These are phyloP conservation scores for Venturiaceae sp. DNA, from an alignment of 2,329 filamentous ascomycete genomes.

Conservation along the genomic window DNA sequence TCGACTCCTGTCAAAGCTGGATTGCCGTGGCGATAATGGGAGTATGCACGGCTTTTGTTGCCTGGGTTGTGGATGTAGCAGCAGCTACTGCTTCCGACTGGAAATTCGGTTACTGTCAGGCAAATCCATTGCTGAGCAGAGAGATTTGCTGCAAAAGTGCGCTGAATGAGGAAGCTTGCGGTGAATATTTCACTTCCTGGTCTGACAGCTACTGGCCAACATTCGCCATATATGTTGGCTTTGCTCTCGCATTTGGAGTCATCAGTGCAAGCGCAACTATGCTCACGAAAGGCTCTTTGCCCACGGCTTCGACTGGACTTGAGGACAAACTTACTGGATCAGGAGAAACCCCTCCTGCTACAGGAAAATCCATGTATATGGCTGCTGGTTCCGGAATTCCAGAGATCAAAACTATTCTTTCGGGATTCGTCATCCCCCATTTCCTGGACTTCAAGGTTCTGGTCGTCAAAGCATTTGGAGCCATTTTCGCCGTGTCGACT, in stretches of 20 bases:
- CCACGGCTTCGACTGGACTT: constrained; percentile 27
- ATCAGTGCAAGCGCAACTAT: constrained; percentile 40
- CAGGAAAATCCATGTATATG: constrained; percentile 48
- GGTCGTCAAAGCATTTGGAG: constrained; percentile 47
- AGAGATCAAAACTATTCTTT: constrained; percentile 52
- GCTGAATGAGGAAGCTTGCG: background rate
- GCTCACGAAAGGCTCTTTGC: constrained; percentile 39
- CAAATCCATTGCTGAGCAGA: constrained; percentile 34
- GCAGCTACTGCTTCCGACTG: constrained; percentile 46
- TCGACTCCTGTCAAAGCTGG: constrained; percentile 46
- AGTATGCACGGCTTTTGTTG: constrained; percentile 43
- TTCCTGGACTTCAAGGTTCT: constrained; percentile 47
- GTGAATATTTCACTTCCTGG: constrained; percentile 33
- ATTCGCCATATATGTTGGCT: constrained; percentile 40
- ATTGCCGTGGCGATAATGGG: constrained; percentile 45
- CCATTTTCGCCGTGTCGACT: constrained; percentile 48
- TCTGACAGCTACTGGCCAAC: constrained; percentile 26
- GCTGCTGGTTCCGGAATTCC: constrained; percentile 50
- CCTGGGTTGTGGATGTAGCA: constrained; percentile 45
- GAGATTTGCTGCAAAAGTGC: constrained; percentile 37
- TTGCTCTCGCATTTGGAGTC: constrained; percentile 39
- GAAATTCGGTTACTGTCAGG: constrained; percentile 46
- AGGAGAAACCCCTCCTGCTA: constrained; percentile 3
- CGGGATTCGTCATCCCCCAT: constrained; percentile 50
- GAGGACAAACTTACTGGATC: constrained; percentile 16